These are phyloP conservation scores for Penicillium occitanis DNA, from an alignment of 2,329 filamentous ascomycete species.

Conservation along the genomic window DNA sequence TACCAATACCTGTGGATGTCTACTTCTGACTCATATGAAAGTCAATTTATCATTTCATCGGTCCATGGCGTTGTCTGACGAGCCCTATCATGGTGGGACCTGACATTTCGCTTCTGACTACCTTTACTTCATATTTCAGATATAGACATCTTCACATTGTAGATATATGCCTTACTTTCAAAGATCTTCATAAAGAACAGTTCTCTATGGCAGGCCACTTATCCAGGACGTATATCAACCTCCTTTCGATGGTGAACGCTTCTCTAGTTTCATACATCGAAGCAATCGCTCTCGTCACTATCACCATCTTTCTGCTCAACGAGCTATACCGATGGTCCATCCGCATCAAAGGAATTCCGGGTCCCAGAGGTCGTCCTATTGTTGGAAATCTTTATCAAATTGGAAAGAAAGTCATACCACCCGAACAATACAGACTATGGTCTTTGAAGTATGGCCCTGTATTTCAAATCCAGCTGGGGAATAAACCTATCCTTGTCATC, in stretches of 20 bases:
- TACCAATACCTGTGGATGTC: not conserved
- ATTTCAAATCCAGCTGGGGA: conserved; percentile 50
- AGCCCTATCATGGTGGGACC: not conserved
- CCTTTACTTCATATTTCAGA: not conserved
- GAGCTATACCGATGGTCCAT: conserved; percentile 17
- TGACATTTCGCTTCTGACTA: not conserved
- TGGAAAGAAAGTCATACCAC: not conserved
- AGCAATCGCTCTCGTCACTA: not conserved
- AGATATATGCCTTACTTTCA: too few relatives aligned
- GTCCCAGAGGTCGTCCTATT: conserved; percentile 12
- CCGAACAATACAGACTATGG: conserved; percentile 47
- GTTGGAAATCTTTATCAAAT: conserved; percentile 15
- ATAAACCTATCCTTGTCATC: conserved; percentile 47
- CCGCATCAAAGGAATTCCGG: conserved; percentile 14
- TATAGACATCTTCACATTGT: not conserved
- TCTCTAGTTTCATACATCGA: not conserved
- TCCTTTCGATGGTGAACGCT: not conserved
- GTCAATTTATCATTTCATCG: not conserved
- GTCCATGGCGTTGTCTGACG: not conserved
- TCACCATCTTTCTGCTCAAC: conserved; percentile 4
- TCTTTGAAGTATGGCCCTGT: conserved; percentile 43
- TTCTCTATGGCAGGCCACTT: not conserved
- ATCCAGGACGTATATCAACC: not conserved
- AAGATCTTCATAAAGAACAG: not conserved
- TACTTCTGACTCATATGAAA: conserved; percentile 2